phyloP scores from a whole-genome alignment of 139 green algal species.

The Monoraphidium neglectum region DNA sequence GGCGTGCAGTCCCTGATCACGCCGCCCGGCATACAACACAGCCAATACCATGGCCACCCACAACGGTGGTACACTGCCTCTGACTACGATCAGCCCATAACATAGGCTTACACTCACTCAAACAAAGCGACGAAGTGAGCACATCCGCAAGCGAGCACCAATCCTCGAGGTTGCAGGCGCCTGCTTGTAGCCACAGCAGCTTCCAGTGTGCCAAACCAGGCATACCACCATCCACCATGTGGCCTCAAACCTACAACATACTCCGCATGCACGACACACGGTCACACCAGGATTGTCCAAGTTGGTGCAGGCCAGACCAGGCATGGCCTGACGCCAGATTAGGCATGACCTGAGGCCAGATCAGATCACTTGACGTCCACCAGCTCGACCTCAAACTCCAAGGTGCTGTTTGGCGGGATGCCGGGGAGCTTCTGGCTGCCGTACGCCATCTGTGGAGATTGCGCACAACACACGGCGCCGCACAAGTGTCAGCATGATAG shows the following conservation, averaged over 20 bases:
- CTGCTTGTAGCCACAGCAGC: background rate
- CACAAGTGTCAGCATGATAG: background rate
- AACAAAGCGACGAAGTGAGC: no score
- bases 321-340: background rate
- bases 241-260: background rate
- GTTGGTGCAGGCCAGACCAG: background rate
- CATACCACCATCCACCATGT: background rate
- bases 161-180: background rate
- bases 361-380: constrained; percentile 22
- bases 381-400: constrained; percentile 73
- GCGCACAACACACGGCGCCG: constrained; percentile 2
- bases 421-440: constrained; percentile 50
- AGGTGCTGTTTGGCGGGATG: constrained; percentile 80
- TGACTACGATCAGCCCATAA: no score
- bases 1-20: no score
- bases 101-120: no score
- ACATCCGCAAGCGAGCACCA: no score
- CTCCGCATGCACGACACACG: background rate
- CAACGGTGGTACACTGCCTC: no score
- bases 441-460: constrained; percentile 58
- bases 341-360: background rate
- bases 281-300: background rate
- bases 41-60: no score
- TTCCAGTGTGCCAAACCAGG: background rate
- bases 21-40: no score